Evolutionary conservation across 148 eudicot species (phyloP), one percentile per base, ranked within the genome.

Genomic region (Selenicereus undatus): DNA sequence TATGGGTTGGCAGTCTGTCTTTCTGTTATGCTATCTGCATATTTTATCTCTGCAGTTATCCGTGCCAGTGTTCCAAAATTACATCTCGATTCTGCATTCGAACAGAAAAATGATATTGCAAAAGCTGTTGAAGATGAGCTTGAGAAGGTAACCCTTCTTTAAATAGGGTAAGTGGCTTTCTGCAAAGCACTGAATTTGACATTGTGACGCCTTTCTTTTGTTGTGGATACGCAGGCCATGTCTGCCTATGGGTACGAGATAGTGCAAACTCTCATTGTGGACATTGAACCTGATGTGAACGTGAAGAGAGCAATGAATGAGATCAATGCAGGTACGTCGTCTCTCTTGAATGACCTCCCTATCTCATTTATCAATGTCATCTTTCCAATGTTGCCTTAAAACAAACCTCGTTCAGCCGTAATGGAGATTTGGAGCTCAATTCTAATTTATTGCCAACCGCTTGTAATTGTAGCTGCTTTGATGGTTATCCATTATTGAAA

Each of bases 241-340:
- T 92, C 96, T 66, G 81, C 84, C 50, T 92, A 92, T 74, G 92
- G 95, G 45, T 92, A 86, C 77, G 90, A 92, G 88, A 92, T 92
- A 52, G 96, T 92, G 83, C 96, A 92, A 81, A 92, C 96, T 71
- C 91, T 92, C 42, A 92, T 92, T 75, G 96, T 92, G 72, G 96
- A 92, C 79, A 90, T 92, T 62, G 96, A 90, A 80, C 96, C 96
- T 71, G 93, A 92, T 85, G 90, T 80, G 56, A 90, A 88, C 82
- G 97, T 92, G 36, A 92, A 90, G 81, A 88, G 88, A 83, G 92
- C 97, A 52, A 92, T 92, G 97, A 92, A 92, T 77, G 97, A 92
- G 89, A 92, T 92, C 22, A 93, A 93, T 90, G 93, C 90, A 81
- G 94, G 93, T 93, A 85, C 36, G 43, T 56, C 22, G 20, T 27